phyloP scores from a whole-genome alignment of 805 yeast species.

The Lachancea sp. region DNA sequence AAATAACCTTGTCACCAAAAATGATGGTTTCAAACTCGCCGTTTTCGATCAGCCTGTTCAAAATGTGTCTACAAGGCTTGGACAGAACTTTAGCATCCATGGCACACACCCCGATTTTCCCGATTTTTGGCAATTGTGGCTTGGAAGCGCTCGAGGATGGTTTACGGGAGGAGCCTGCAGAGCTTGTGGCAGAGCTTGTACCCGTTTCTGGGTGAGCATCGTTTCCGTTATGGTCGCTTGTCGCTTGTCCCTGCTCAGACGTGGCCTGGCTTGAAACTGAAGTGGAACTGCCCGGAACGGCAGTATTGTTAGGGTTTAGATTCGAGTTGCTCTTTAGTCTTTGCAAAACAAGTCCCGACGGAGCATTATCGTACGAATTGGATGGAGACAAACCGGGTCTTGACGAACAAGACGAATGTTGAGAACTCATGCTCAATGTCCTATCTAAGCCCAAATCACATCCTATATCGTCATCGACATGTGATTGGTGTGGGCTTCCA shows the following conservation, averaged over 20 bases:
- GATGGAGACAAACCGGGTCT: constrained; percentile 10
- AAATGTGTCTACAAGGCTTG: constrained; percentile 89
- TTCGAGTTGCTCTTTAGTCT: constrained; percentile 10
- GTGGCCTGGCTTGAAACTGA: constrained; percentile 5
- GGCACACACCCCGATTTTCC: constrained; percentile 97
- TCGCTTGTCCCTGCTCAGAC: not conserved
- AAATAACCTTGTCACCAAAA: constrained; percentile 93
- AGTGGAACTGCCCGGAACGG: constrained; percentile 1
- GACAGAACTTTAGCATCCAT: constrained; percentile 96
- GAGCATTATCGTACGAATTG: constrained; percentile 6
- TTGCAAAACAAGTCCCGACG: constrained; percentile 4
- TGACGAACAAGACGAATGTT: constrained; percentile 13
- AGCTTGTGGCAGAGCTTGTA: constrained; percentile 16
- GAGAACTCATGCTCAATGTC: constrained; percentile 23
- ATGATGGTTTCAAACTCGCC: constrained; percentile 96
- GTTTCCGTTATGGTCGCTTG: not conserved
- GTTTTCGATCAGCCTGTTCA: constrained; percentile 78
- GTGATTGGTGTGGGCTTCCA: constrained; percentile 19
- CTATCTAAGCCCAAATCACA: constrained; percentile 20
- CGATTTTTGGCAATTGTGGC: constrained; percentile 60
- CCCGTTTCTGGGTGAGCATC: constrained; percentile 4
- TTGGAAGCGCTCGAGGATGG: constrained; percentile 21
- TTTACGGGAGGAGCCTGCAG: constrained; percentile 26
- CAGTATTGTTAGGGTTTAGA: not conserved
- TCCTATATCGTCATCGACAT: constrained; percentile 23